Conservation (phyloP, 2,329 filamentous ascomycete genomes). For the Emmonsiellopsis sp. region DNA sequence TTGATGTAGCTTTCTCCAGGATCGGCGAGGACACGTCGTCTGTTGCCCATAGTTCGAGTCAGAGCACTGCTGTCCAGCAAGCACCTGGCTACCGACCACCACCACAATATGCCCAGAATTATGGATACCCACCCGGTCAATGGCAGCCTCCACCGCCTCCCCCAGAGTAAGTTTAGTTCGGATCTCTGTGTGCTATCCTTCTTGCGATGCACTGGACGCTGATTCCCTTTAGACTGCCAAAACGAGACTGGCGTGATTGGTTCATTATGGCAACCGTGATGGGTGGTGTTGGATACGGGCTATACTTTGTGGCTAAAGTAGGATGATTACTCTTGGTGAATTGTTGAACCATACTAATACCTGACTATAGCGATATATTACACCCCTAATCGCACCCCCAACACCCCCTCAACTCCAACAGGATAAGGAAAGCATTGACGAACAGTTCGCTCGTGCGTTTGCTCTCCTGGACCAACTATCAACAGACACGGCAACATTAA, state of each 20-base stretch:
- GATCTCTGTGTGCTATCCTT: background rate
- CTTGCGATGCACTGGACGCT: background rate
- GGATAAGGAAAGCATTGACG: slow-evolving; percentile 87
- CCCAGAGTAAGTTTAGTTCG: slow-evolving; percentile 39
- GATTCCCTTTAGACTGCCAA: slow-evolving; percentile 45
- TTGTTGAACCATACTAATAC: slow-evolving; percentile 3
- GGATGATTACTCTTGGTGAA: slow-evolving; percentile 4
- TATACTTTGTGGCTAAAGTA: slow-evolving; percentile 83
- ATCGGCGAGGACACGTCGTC: slow-evolving; percentile 44
- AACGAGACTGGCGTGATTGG: slow-evolving; percentile 94
- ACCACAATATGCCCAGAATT: slow-evolving; percentile 33
- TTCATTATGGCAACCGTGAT: slow-evolving; percentile 99
- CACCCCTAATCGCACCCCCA: slow-evolving; percentile 82
- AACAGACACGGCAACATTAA: slow-evolving; percentile 81
- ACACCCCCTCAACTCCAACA: slow-evolving; percentile 89
- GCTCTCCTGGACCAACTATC: slow-evolving; percentile 82
- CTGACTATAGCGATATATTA: slow-evolving; percentile 65
- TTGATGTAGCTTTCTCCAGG: slow-evolving; percentile 73
- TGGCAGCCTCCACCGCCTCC: slow-evolving; percentile 45
- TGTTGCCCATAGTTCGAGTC: slow-evolving; percentile 36
- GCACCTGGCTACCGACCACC: slow-evolving; percentile 30
- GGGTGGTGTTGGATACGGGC: slow-evolving; percentile 76
- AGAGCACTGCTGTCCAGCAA: slow-evolving; percentile 39
- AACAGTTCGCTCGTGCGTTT: slow-evolving; percentile 88
- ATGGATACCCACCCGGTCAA: slow-evolving; percentile 42